Conservation (phyloP, 192 early-diverging fungal species). For the Phycomyces nitens region DNA sequence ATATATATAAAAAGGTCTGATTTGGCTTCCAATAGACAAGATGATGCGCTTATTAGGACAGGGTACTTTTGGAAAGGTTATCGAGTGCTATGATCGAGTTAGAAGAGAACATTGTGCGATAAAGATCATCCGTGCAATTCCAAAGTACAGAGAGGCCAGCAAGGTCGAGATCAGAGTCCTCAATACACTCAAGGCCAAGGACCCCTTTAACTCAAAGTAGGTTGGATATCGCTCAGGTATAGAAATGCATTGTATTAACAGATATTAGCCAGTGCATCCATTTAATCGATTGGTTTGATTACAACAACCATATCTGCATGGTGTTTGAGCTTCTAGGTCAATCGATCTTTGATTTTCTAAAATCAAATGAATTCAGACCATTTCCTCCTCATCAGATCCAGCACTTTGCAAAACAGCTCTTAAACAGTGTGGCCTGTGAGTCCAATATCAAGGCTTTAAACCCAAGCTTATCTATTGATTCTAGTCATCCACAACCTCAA, state of each 20-base stretch:
- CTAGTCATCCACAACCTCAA: slow-evolving; percentile 79
- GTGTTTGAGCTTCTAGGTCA: slow-evolving; percentile 91
- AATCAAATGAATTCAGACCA: slow-evolving; percentile 86
- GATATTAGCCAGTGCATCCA: slow-evolving; percentile 82
- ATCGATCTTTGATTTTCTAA: slow-evolving; percentile 95
- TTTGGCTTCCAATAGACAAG: slow-evolving; percentile 48
- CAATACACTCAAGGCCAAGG: slow-evolving; percentile 71
- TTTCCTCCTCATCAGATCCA: slow-evolving; percentile 87
- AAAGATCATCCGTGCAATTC: slow-evolving; percentile 92
- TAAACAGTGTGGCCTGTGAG: slow-evolving; percentile 81
- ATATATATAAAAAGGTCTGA: not conserved
- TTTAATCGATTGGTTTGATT: slow-evolving; percentile 81
- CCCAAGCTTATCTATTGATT: no score
- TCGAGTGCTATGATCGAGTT: slow-evolving; percentile 78
- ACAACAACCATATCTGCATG: slow-evolving; percentile 96
- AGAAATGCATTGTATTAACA: not conserved
- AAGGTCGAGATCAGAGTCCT: slow-evolving; percentile 89
- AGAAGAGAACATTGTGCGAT: slow-evolving; percentile 68
- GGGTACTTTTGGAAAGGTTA: slow-evolving; percentile 98
- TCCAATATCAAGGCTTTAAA: not conserved
- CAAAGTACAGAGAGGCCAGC: slow-evolving; percentile 95
- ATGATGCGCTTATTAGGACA: slow-evolving; percentile 89
- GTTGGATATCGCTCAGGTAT: not conserved
- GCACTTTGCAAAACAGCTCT: slow-evolving; percentile 81
- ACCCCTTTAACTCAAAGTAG: slow-evolving; percentile 83